Percentiles rank a stretch among this genome's conserved stretches.
Evolutionary conservation across 2,329 filamentous ascomycete genomes (phyloP).

Genomic region (Arthrinium puccinioides): DNA sequence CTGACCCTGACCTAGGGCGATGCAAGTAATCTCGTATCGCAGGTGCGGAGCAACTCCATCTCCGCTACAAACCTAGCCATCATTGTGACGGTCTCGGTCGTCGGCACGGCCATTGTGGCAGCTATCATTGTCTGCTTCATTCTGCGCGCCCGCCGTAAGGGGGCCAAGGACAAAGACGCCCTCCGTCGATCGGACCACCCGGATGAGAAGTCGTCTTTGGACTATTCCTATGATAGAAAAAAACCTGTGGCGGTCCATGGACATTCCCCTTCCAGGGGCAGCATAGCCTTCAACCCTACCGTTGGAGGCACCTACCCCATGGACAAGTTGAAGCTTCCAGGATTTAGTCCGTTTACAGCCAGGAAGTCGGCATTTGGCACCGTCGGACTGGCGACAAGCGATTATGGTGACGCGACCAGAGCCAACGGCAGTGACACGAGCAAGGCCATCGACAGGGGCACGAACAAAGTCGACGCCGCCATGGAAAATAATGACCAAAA

Average conservation of each 20-base stretch:
- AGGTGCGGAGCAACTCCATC: slow-evolving; percentile 16
- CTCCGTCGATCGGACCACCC: not conserved
- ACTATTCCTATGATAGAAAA: slow-evolving; percentile 8
- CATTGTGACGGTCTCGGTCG: slow-evolving; percentile 17
- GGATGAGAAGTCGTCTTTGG: slow-evolving; percentile 8
- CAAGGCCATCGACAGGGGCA: not conserved
- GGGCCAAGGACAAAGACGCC: slow-evolving; percentile 8
- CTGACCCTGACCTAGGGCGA: slow-evolving; percentile 13
- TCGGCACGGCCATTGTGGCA: slow-evolving; percentile 19
- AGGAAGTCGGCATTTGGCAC: slow-evolving; percentile 11
- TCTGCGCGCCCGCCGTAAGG: slow-evolving; percentile 18
- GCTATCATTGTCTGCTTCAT: slow-evolving; percentile 13
- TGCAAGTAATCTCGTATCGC: slow-evolving; percentile 12
- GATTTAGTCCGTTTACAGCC: slow-evolving; percentile 13
- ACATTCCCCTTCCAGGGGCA: slow-evolving; percentile 8
- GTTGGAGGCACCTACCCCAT: slow-evolving; percentile 14
- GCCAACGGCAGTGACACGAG: not conserved
- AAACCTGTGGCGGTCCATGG: slow-evolving; percentile 17
- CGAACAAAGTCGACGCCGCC: not conserved
- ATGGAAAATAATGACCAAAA: not conserved
- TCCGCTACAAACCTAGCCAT: slow-evolving; percentile 21
- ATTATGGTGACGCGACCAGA: slow-evolving; percentile 7
- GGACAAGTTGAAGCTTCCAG: slow-evolving; percentile 20
- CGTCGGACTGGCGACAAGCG: slow-evolving; percentile 16
- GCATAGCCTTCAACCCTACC: slow-evolving; percentile 18